Evolutionary conservation across 768 basidiomycete species (phyloP), one percentile per base, ranked within the genome.

Genomic region (Termitomyces sp.): DNA sequence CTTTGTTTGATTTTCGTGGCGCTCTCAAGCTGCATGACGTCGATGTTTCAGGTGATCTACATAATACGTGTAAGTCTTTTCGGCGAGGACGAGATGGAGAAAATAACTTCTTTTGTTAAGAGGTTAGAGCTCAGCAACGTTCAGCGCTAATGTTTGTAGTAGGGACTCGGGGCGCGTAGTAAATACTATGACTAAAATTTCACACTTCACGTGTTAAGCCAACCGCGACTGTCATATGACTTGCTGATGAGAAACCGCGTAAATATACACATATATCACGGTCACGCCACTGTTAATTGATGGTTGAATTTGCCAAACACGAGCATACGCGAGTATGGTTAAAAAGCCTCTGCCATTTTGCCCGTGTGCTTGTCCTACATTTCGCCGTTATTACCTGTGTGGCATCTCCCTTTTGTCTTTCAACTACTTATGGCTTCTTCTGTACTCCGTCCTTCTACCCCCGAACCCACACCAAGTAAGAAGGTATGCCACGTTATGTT

Each of bases 381-480:
- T 60, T 48, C 33, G 45, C 54, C 19, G 15, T 26, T 55, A 54
- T 52, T 35, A 53, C 53, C 53, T 35, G 23, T 23, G 15, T 23
- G 5, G 26, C 37, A 3, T 23, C 2, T 37, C 43, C 40, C 44
- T 49, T 46, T 56, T 35, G 40, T 62, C 21, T 53, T 62, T 30
- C 35, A 62, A 41, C 1, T 45, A 41, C 53, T 35, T 28, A 73
- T 75, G 71, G 63, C 72, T 50, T 66, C 73, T 47, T 45, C 66
- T 50, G 33, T 63, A 17, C 21, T 61, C 47, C 71, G 68, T 52
- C 59, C 70, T 26, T 53, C 66, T 30, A 69, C 73, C 30, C 71
- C 73, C 15, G 69, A 63, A 30, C 67, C 69, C 10, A 80, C 81
- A 0, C 81, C 80, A 17, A 81, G 79, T 68, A 83, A 83, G 63